Evolutionary conservation across 2,329 filamentous ascomycete genomes (phyloP), one percentile per base, ranked within the genome.

Genomic region (Claviceps sp.): DNA sequence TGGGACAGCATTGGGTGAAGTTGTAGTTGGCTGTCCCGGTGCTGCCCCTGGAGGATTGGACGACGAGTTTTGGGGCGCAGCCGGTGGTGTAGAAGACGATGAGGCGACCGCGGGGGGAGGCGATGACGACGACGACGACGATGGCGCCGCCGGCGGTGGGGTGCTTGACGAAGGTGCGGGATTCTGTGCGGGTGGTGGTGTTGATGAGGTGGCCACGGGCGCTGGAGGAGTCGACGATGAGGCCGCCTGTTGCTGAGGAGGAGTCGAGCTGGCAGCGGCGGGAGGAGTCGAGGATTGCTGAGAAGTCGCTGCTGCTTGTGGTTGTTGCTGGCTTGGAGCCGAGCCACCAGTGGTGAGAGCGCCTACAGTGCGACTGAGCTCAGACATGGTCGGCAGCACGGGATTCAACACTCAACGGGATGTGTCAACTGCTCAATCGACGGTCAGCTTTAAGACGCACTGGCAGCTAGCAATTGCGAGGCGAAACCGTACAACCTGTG

Each of bases 341-440:
- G 60, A 52, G 55, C 54, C 37, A 18, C 42, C 60, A 44, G 63
- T 59, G 45, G 51, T 58, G 58, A 60, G 63, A 51, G 64, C n/a
- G 16, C 24, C 42, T n/a, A 46, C 11, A 37, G 41, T 43, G 22
- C 34, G 52, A 18, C 18, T 30, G 20, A 37, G 9, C 22, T 50
- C 42, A 38, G 52, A 44, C 52, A 54, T 54, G 52, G 30, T 49
- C 51, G 50, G 24, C 41, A 24, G 47, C 42, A 38, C 48, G 50
- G 26, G 26, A 41, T 42, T 14, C 42, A 44, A 37, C 37, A 37
- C 40, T 20, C 40, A 37, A 37, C 18, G 37, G 34, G 34, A 60
- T 47, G 52, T 62, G 65, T 54, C 65, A 69, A 52, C 51, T 52
- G 52, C 56, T 48, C 54, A 63, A 58, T 50, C 64, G 55, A 61